Conservation (phyloP, 2,329 filamentous ascomycete species). For the Nannizzia gypsea region DNA sequence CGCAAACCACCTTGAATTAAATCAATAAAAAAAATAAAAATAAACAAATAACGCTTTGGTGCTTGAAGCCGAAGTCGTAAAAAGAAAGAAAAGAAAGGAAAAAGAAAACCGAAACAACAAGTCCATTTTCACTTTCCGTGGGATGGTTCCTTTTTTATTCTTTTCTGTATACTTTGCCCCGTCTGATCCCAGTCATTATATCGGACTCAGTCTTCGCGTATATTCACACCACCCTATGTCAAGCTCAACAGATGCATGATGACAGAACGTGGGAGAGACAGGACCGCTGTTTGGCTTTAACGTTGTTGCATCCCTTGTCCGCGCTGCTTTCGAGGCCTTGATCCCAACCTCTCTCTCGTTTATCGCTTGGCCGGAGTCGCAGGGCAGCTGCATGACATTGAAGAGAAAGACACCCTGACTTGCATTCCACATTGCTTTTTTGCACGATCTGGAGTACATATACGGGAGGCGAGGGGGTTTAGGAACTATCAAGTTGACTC, state of each 20-base stretch:
- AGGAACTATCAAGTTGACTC: neutral
- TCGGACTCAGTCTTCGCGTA: neutral
- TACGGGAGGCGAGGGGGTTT: neutral
- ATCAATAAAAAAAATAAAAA: neutral
- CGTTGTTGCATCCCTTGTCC: neutral
- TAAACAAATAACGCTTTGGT: neutral
- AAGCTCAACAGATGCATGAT: neutral
- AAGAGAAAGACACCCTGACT: neutral
- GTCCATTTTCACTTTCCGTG: neutral
- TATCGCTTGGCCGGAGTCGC: neutral
- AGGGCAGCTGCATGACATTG: slow-evolving; percentile 2
- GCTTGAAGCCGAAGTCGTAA: neutral
- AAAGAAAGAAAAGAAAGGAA: neutral
- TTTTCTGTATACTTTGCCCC: neutral
- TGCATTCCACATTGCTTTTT: slow-evolving; percentile 1
- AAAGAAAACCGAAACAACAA: neutral
- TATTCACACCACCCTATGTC: neutral
- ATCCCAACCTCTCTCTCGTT: neutral
- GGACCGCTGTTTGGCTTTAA: neutral
- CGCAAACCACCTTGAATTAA: neutral
- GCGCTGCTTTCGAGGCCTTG: neutral
- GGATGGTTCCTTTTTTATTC: neutral
- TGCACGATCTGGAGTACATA: slow-evolving; percentile 3
- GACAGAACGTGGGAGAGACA: neutral
- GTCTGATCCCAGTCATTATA: neutral